Base-by-base conservation (phyloP, 345 rosid genomes). In the Boechera divaricarpa region DNA sequence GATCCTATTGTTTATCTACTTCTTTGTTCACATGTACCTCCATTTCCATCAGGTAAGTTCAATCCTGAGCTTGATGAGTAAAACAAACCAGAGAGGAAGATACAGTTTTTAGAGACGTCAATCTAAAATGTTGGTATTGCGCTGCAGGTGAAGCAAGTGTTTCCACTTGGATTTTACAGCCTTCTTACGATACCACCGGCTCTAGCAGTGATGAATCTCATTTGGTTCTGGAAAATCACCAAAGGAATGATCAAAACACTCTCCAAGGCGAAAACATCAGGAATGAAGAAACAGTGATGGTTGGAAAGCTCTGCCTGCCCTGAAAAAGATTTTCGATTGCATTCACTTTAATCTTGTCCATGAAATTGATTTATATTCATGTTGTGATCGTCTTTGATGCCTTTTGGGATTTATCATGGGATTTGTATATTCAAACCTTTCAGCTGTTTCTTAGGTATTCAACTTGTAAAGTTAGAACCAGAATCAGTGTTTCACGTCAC, bases 221-320 rank as follows among this genome's bases (percentile, higher is more conserved):
- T 85, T 10, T 93, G 98, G 97, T 90, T 90, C 76, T 89, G 90
- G 89, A 93, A 93, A 84, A 90, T 90, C 31, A 72, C 84, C 26
- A 89, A 80, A 79, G 97, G 98, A 58, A 26, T 93, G 88, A 64
- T 88, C 56, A 93, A 85, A 82, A 89, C 91, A 57, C 44, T 93
- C 18, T 82, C 86, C 4, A 93, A 85, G 83, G 83, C 84, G 5
- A 86, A 48, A 78, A 73, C 91, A 79, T 80, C 48, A 69, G n/a
- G 82, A 77, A 16, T 84, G 87, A 90, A 65, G 55, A 54, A 48
- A 36, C 4, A 21, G 47, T 66, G 80, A 60, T 35, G 45, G 68
- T 52, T 62, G 41, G 67, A 53, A 24, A 69, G 48, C 78, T 61
- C 47, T 76, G 63, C 55, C 59, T 59, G 44, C 39, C 45, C 15